These are phyloP conservation scores for Penicillium sp. DNA, from an alignment of 2,329 filamentous ascomycete species.

Conservation along the genomic window DNA sequence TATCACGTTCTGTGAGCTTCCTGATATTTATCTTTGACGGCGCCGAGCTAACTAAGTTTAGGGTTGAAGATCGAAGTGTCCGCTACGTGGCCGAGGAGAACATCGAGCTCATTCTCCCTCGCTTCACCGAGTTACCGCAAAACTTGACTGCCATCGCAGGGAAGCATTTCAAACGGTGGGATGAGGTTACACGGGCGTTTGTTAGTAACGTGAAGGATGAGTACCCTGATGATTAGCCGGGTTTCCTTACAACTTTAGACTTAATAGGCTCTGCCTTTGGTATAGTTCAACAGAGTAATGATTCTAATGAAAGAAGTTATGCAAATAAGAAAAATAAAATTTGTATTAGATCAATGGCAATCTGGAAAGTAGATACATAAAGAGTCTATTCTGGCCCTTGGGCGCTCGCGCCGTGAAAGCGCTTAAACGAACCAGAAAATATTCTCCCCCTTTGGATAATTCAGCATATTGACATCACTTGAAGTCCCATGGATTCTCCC, in stretches of 20 bases:
- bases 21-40: background rate
- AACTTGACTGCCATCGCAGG: slow-evolving; percentile 68
- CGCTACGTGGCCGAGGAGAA: slow-evolving; percentile 81
- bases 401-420: no score
- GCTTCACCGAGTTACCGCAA: slow-evolving; percentile 51
- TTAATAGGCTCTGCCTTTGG: background rate
- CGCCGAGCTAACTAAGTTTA: slow-evolving; percentile 32
- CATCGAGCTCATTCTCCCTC: slow-evolving; percentile 60
- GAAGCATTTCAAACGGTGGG: slow-evolving; percentile 85
- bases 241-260: background rate
- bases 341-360: no score
- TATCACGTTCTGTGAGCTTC: slow-evolving; percentile 78
- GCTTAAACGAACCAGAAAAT: no score
- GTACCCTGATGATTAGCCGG: slow-evolving; percentile 74
- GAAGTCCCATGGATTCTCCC: no score
- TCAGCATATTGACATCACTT: no score
- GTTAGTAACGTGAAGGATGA: slow-evolving; percentile 79
- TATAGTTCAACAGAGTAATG: background rate
- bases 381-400: no score
- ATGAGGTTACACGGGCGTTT: slow-evolving; percentile 64
- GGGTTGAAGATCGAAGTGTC: slow-evolving; percentile 65
- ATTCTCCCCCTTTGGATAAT: no score
- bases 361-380: no score
- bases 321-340: no score
- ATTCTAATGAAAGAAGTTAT: no score